phyloP scores from a whole-genome alignment of 441 rosid genomes.

The Mallotus japonicus region DNA sequence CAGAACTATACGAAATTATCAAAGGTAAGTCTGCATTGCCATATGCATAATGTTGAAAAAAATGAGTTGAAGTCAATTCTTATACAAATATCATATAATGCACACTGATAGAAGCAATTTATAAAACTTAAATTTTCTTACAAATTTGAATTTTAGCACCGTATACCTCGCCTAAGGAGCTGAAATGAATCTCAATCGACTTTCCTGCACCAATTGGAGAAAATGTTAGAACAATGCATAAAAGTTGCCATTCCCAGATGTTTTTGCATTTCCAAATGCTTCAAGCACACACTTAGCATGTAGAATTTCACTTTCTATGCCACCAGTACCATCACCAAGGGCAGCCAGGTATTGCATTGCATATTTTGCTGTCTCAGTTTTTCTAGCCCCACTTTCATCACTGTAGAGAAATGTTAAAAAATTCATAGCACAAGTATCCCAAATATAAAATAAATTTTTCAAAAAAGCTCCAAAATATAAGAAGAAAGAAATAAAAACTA shows the following conservation, averaged over 20 bases:
- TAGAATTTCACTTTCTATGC: slow-evolving; percentile 69
- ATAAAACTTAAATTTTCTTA: slow-evolving; percentile 42
- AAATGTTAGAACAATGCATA: slow-evolving; percentile 11
- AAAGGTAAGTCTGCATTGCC: slow-evolving; percentile 25
- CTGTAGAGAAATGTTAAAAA: slow-evolving; percentile 22
- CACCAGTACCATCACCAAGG: slow-evolving; percentile 55
- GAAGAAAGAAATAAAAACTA: slow-evolving; percentile 21
- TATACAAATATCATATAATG: slow-evolving; percentile 9
- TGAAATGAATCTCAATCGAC: slow-evolving; percentile 83
- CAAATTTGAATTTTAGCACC: slow-evolving; percentile 90
- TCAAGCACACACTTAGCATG: slow-evolving; percentile 78
- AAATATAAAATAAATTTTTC: neutral
- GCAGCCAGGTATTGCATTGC: slow-evolving; percentile 86
- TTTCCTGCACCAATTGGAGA: slow-evolving; percentile 62
- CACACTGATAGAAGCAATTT: slow-evolving; percentile 13
- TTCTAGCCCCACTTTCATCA: slow-evolving; percentile 98
- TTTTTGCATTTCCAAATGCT: slow-evolving; percentile 98
- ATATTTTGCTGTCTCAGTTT: slow-evolving; percentile 95
- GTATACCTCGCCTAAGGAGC: slow-evolving; percentile 70
- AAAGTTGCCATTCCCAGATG: slow-evolving; percentile 75
- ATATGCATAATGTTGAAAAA: slow-evolving; percentile 23
- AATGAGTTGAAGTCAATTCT: slow-evolving; percentile 38
- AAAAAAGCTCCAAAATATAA: neutral
- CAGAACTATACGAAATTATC: slow-evolving; percentile 51
- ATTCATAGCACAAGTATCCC: slow-evolving; percentile 9